A percentile compares a stretch with the other conserved stretches of the same genome.
Evolutionary conservation across 495 filamentous ascomycete genomes (phyloP).

Genomic region (Tuber microsphaerosporum): DNA sequence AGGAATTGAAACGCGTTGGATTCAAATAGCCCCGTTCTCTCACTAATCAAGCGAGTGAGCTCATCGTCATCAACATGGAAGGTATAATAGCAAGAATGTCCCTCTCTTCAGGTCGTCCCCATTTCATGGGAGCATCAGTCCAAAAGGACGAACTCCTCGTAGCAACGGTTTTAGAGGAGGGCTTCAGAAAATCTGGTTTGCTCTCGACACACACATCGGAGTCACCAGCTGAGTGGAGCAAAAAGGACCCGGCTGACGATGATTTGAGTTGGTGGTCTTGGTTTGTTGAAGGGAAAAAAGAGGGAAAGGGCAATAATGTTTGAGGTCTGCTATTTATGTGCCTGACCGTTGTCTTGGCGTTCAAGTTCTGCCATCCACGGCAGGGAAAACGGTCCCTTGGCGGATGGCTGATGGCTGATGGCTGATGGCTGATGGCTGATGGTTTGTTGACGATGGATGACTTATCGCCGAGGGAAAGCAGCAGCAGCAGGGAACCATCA

Average conservation of each 20-base stretch:
- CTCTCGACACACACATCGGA: slow-evolving; percentile 87
- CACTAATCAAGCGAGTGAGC: neutral
- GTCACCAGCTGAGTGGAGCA: slow-evolving; percentile 67
- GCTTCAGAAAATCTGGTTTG: slow-evolving; percentile 47
- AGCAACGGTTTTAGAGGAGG: slow-evolving; percentile 99
- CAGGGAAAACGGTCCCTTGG: neutral
- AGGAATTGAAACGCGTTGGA: neutral
- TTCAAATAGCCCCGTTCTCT: neutral
- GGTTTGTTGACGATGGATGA: slow-evolving; percentile 8
- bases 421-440: neutral
- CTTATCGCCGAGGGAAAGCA: neutral
- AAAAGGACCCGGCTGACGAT: slow-evolving; percentile 59
- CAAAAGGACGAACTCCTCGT: slow-evolving; percentile 64
- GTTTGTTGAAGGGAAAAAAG: slow-evolving; percentile 48
- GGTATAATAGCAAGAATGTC: slow-evolving; percentile 51
- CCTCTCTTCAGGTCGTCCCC: slow-evolving; percentile 95
- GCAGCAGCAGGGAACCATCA: neutral
- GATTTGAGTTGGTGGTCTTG: slow-evolving; percentile 94
- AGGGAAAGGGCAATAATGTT: slow-evolving; percentile 31
- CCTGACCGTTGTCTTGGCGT: slow-evolving; percentile 4
- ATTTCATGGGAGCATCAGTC: slow-evolving; percentile 76
- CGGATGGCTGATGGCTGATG: neutral
- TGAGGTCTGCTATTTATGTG: slow-evolving; percentile 5
- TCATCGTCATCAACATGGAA: neutral
- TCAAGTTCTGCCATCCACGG: neutral